phyloP scores from a whole-genome alignment of 2,329 filamentous ascomycete species.

The Diaporthe ampelina region DNA sequence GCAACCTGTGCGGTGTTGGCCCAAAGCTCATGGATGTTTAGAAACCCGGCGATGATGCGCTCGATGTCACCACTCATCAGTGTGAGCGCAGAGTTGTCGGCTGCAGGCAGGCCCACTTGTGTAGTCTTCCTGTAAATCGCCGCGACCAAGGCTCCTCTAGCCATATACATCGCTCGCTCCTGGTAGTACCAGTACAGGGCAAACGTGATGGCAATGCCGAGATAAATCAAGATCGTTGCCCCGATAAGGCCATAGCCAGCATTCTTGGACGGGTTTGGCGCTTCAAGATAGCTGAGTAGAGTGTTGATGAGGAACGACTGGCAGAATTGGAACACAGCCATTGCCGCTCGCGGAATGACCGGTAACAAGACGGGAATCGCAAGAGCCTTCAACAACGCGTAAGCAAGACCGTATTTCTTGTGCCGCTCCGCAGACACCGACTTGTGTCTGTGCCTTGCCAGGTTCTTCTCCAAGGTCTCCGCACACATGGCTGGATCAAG shows the following conservation, averaged over 20 bases:
- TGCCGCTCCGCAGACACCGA: slow-evolving; percentile 35
- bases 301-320: slow-evolving; percentile 60
- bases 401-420: slow-evolving; percentile 48
- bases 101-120: slow-evolving; percentile 34
- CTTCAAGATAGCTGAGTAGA: slow-evolving; percentile 52
- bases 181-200: slow-evolving; percentile 53
- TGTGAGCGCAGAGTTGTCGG: slow-evolving; percentile 51
- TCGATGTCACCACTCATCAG: slow-evolving; percentile 57
- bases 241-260: slow-evolving; percentile 53
- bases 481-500: slow-evolving; percentile 47
- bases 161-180: slow-evolving; percentile 39
- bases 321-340: slow-evolving; percentile 57
- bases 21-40: slow-evolving; percentile 53
- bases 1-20: slow-evolving; percentile 50
- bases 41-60: slow-evolving; percentile 49
- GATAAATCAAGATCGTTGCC: slow-evolving; percentile 50
- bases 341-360: slow-evolving; percentile 52
- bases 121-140: slow-evolving; percentile 54
- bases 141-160: slow-evolving; percentile 48
- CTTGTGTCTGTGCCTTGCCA: slow-evolving; percentile 13
- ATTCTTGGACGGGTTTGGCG: slow-evolving; percentile 43
- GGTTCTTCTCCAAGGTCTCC: slow-evolving; percentile 40
- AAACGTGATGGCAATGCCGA: slow-evolving; percentile 51
- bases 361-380: slow-evolving; percentile 52
- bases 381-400: slow-evolving; percentile 49